phyloP scores from a whole-genome alignment of 169 alveolate species.

The Cryptosporidium meleagridis region DNA sequence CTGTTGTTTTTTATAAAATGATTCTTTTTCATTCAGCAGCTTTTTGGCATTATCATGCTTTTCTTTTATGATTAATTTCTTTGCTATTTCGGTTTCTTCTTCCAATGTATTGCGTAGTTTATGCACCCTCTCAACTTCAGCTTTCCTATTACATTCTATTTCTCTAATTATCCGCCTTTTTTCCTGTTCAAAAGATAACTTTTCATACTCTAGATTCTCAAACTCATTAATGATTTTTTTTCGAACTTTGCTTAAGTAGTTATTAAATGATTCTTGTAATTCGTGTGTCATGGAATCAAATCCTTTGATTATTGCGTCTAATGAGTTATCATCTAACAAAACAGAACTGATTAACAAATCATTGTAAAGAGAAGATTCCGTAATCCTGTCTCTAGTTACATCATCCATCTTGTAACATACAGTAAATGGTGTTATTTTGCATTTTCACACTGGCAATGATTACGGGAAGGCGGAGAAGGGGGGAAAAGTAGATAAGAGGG shows the following conservation, averaged over 20 bases:
- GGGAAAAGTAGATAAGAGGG: constrained; percentile 8
- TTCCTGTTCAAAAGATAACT: constrained; percentile 25
- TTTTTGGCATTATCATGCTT: constrained; percentile 37
- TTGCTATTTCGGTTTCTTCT: constrained; percentile 6
- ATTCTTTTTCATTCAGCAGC: constrained; percentile 44
- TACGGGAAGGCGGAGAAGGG: neutral
- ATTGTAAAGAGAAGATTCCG: neutral
- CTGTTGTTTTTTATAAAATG: constrained; percentile 50
- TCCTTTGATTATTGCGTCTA: neutral
- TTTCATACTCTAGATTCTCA: constrained; percentile 41
- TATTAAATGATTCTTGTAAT: constrained; percentile 16
- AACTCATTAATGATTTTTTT: constrained; percentile 29
- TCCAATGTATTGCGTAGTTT: constrained; percentile 18
- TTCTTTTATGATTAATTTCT: constrained; percentile 27
- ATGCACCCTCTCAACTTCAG: constrained; percentile 41
- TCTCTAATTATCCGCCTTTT: constrained; percentile 19
- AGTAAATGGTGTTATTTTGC: neutral
- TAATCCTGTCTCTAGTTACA: neutral
- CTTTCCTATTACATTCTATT: constrained; percentile 39
- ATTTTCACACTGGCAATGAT: neutral
- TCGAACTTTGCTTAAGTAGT: constrained; percentile 20
- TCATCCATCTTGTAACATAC: neutral
- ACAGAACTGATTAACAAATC: neutral
- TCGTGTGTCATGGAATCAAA: constrained; percentile 51
- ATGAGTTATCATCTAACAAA: neutral